A percentile compares a stretch with the other conserved stretches of the same genome.
phyloP scores from a whole-genome alignment of 2,329 filamentous ascomycete genomes.

The Curvularia spicifera region DNA sequence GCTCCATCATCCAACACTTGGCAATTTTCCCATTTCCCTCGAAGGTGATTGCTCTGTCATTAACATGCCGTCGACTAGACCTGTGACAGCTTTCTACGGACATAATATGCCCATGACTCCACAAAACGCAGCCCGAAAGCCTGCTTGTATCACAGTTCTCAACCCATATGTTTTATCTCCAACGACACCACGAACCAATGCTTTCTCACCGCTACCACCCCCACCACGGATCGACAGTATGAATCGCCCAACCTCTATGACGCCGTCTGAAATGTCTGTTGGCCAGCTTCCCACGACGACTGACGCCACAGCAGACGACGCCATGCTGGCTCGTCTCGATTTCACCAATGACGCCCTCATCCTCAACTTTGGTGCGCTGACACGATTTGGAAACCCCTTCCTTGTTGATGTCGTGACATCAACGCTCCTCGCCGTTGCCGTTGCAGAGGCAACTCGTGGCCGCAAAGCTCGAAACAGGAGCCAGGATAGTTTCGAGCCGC shows the following conservation, averaged over 20 bases:
- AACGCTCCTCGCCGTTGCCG: constrained; percentile 54
- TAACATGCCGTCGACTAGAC: constrained; percentile 47
- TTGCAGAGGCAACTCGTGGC: constrained; percentile 52
- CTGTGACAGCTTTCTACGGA: constrained; percentile 49
- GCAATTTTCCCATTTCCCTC: constrained; percentile 52
- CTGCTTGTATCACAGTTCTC: constrained; percentile 45
- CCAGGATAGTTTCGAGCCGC: constrained; percentile 41
- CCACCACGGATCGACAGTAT: constrained; percentile 34
- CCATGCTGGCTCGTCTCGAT: constrained; percentile 54
- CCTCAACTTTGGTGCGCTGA: constrained; percentile 54
- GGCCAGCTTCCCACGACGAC: constrained; percentile 44
- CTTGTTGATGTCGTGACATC: constrained; percentile 54
- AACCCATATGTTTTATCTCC: constrained; percentile 50
- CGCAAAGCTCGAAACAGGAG: constrained; percentile 27
- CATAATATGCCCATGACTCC: constrained; percentile 49
- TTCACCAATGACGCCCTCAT: constrained; percentile 51
- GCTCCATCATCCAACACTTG: constrained; percentile 55
- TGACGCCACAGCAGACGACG: constrained; percentile 47
- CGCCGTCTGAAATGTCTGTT: constrained; percentile 44
- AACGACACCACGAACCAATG: constrained; percentile 40
- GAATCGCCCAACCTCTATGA: constrained; percentile 40
- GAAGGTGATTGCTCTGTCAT: constrained; percentile 51
- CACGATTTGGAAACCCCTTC: constrained; percentile 53
- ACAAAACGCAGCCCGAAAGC: constrained; percentile 35
- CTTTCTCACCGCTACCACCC: constrained; percentile 40